Percentiles rank a stretch among this genome's conserved stretches.
Evolutionary conservation across 331 rosid species (phyloP).

Genomic region (Rosa hybrid): DNA sequence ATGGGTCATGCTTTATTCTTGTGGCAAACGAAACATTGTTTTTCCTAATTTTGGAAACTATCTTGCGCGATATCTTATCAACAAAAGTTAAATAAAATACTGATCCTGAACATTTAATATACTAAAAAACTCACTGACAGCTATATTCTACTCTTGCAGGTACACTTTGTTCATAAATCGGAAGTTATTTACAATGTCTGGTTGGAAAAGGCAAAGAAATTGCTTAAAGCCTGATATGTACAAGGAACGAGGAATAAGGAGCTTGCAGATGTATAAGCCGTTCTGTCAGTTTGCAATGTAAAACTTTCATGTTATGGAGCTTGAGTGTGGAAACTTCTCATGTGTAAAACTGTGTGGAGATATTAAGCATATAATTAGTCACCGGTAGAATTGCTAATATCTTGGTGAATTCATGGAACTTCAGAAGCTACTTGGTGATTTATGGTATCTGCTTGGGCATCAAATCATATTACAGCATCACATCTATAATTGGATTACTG

Average conservation of each 20-base stretch:
- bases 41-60: no score
- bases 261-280: not conserved
- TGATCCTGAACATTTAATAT: no score
- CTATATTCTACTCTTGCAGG: slow-evolving; percentile 4
- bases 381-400: not conserved
- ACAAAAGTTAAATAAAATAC: no score
- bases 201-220: slow-evolving; percentile 55
- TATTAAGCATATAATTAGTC: not conserved
- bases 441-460: not conserved
- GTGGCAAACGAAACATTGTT: no score
- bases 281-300: not conserved
- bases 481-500: not conserved
- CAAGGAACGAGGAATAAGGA: not conserved
- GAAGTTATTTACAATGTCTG: slow-evolving; percentile 56
- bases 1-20: no score
- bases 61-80: no score
- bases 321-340: not conserved
- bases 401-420: not conserved
- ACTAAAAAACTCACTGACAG: no score
- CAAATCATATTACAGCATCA: not conserved
- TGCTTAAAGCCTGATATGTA: slow-evolving; percentile 32
- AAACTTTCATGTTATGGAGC: not conserved
- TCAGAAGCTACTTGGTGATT: not conserved
- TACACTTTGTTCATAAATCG: slow-evolving; percentile 57
- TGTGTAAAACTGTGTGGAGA: not conserved